Evolutionary conservation across 805 yeast genomes (phyloP), one percentile per base, ranked within the genome.

Genomic region (Isabelozyma rhagii): DNA sequence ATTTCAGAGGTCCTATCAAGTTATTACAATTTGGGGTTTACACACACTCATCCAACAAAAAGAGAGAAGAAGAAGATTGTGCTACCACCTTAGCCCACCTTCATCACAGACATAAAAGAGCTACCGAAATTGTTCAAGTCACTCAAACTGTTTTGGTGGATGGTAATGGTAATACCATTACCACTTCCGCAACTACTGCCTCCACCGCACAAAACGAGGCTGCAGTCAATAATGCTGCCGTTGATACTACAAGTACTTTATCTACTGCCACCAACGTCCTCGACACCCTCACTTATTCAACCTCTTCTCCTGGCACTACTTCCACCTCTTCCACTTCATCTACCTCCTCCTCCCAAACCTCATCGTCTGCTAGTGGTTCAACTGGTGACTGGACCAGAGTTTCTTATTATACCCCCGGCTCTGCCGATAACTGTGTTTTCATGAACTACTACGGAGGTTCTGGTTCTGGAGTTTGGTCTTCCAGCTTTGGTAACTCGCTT

Each of bases 1-100:
- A 90, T 69, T 87, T 89, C 78, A 85, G 97, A 77, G 97, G 97
- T 60, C 97, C 97, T 38, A 63, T 90, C 59, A 78, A 81, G 65
- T 81, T 90, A 65, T 72, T 77, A 63, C 89, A 89, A 72, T 90
- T 94, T 64, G 97, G 92, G 69, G 97, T 89, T 49, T 94, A 92
- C 78, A 84, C 85, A 62, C 92, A 89, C 55, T 64, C 80, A 25
- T 57, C 77, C n/a, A 78, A 78, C 66, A 77, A 71, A 53, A 77
- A 67, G 39, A 66, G 52, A 14, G 71, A 63, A 8, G 73, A 66
- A 25, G 78, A 70, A 51, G 81, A 75, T 39, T 78, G 83, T 60
- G 57, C 74, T 54, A 68, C 78, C 48, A 68, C 79, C 49, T 77
- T 70, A 64, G 61, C 67, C 53, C 75, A 69, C 62, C 61, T 59